Evolutionary conservation across 192 early-diverging fungal species (phyloP).

Genomic region (Backusella parvicylindrica): DNA sequence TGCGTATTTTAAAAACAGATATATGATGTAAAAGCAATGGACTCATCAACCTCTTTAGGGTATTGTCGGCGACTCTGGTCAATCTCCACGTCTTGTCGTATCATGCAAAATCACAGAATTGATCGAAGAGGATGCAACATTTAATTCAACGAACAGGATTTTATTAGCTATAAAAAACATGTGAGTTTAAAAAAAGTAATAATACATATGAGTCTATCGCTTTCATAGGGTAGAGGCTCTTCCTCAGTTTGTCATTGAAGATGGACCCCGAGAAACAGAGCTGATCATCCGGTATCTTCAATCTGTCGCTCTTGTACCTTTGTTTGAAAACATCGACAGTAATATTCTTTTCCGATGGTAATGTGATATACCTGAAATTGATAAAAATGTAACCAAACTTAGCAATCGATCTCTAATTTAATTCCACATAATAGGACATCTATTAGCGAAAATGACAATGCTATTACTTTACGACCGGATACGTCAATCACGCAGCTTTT

Average conservation of each 20-base stretch:
- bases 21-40: slow-evolving; percentile 7
- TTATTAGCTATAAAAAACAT: slow-evolving; percentile 14
- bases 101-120: slow-evolving; percentile 8
- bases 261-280: slow-evolving; percentile 24
- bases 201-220: slow-evolving; percentile 9
- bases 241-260: background rate
- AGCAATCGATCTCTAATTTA: background rate
- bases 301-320: slow-evolving; percentile 4
- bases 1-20: background rate
- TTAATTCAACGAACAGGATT: slow-evolving; percentile 16
- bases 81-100: background rate
- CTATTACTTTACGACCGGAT: slow-evolving; percentile 9
- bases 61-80: background rate
- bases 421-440: slow-evolving; percentile 13
- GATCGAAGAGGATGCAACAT: slow-evolving; percentile 9
- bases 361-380: slow-evolving; percentile 2
- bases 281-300: slow-evolving; percentile 15
- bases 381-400: slow-evolving; percentile 6
- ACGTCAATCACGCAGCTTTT: slow-evolving; percentile 13
- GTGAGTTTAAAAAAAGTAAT: slow-evolving; percentile 15
- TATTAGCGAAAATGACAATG: slow-evolving; percentile 14
- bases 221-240: slow-evolving; percentile 11
- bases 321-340: slow-evolving; percentile 19
- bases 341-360: slow-evolving; percentile 14
- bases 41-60: slow-evolving; percentile 4